These are phyloP conservation scores for Daldinia caldariorum DNA, from an alignment of 495 filamentous ascomycete species.

Conservation along the genomic window DNA sequence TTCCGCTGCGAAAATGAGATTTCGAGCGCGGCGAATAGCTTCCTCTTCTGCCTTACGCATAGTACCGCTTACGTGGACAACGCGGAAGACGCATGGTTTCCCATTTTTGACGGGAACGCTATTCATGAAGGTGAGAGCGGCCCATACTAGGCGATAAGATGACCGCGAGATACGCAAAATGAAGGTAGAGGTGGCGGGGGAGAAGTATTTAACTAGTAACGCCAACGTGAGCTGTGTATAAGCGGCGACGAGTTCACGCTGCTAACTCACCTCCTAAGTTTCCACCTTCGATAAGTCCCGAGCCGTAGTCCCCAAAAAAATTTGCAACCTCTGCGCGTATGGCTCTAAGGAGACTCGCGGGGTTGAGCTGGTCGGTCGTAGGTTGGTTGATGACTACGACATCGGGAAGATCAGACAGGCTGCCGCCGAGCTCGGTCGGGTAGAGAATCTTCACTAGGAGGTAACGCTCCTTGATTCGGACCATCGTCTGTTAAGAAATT, in stretches of 20 bases:
- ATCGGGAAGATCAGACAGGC: constrained; percentile 57
- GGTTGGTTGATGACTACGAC: constrained; percentile 79
- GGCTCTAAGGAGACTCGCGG: constrained; percentile 68
- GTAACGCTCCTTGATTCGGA: constrained; percentile 94
- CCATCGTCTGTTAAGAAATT: constrained; percentile 68
- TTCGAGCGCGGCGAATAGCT: constrained; percentile 77
- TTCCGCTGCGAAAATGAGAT: constrained; percentile 71
- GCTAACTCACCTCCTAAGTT: constrained; percentile 27
- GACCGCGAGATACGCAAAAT: constrained; percentile 83
- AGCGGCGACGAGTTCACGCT: constrained; percentile 18
- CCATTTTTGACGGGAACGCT: constrained; percentile 67
- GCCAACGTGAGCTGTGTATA: constrained; percentile 30
- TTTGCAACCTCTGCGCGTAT: constrained; percentile 73
- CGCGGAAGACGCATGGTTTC: constrained; percentile 77
- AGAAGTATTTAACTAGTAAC: constrained; percentile 86
- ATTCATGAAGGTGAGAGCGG: constrained; percentile 85
- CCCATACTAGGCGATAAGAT: constrained; percentile 88
- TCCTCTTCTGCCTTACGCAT: constrained; percentile 93
- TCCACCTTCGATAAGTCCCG: constrained; percentile 72
- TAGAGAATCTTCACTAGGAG: constrained; percentile 92
- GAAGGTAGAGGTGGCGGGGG: constrained; percentile 89
- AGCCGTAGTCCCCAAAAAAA: constrained; percentile 92
- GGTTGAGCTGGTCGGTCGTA: constrained; percentile 71
- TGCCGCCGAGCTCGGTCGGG: constrained; percentile 64
- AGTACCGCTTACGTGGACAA: constrained; percentile 92